A percentile compares a stretch with the other conserved stretches of the same genome.
Conservation (phyloP, 495 filamentous ascomycete species). For the Penicillium tannophilum region DNA sequence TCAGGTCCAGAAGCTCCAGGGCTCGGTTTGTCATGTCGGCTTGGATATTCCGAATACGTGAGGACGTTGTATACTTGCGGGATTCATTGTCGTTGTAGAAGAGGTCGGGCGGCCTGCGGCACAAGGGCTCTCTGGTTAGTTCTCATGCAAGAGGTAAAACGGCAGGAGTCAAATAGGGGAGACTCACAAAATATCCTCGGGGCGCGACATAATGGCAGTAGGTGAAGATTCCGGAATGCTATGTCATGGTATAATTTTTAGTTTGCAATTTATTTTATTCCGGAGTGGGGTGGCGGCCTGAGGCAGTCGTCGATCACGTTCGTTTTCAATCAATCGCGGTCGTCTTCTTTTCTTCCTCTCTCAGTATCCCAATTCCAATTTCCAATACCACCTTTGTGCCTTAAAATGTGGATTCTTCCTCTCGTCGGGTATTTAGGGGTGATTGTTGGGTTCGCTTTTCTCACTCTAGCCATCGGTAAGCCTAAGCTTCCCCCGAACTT, state of each 20-base stretch:
- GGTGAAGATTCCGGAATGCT: slow-evolving; percentile 6
- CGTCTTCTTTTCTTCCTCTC: neutral
- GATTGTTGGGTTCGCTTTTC: slow-evolving; percentile 85
- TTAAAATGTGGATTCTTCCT: slow-evolving; percentile 86
- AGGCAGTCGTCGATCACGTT: slow-evolving; percentile 22
- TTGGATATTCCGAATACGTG: slow-evolving; percentile 93
- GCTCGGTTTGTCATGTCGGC: slow-evolving; percentile 91
- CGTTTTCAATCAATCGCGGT: slow-evolving; percentile 2
- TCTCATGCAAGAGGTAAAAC: neutral
- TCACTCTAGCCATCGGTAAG: slow-evolving; percentile 90
- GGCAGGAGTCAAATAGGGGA: neutral
- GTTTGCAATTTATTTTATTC: slow-evolving; percentile 23
- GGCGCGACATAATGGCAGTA: slow-evolving; percentile 79
- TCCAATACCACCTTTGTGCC: neutral
- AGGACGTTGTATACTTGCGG: slow-evolving; percentile 95
- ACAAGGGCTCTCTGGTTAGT: slow-evolving; percentile 5
- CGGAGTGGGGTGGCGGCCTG: slow-evolving; percentile 26
- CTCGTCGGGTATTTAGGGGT: slow-evolving; percentile 87
- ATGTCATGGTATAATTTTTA: slow-evolving; percentile 13
- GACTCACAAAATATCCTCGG: slow-evolving; percentile 85
- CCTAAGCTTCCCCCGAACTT: neutral
- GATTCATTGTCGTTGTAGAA: slow-evolving; percentile 96
- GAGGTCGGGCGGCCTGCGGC: slow-evolving; percentile 79
- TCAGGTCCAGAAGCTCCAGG: slow-evolving; percentile 82
- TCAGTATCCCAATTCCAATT: neutral